A percentile compares a stretch with the other conserved stretches of the same genome.
phyloP scores from a whole-genome alignment of 1,284 basidiomycete genomes.

The Cryptococcus sp. region DNA sequence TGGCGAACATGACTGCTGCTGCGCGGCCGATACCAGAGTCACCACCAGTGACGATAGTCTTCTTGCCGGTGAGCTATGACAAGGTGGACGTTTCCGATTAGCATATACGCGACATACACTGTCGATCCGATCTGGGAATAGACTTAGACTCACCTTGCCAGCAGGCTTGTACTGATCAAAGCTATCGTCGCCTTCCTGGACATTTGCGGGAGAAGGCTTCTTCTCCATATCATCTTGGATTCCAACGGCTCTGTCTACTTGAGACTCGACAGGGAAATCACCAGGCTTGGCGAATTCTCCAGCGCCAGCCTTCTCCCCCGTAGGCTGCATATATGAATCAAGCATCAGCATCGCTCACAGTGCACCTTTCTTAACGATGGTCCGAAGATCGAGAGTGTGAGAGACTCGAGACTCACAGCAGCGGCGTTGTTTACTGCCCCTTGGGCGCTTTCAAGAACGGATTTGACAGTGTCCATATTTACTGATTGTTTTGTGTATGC shows the following conservation, averaged over 20 bases:
- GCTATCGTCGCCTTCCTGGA: constrained; percentile 50
- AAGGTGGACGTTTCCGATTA: not conserved
- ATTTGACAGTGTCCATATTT: too few species aligned
- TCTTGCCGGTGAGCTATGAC: constrained; percentile 51
- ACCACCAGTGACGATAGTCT: constrained; percentile 53
- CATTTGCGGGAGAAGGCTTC: constrained; percentile 36
- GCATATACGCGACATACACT: not conserved
- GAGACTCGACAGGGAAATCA: constrained; percentile 41
- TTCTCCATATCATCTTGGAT: constrained; percentile 45
- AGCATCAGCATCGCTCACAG: too few species aligned
- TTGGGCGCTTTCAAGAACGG: too few species aligned
- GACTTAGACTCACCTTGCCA: constrained; percentile 28
- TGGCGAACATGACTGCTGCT: constrained; percentile 63
- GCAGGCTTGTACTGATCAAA: constrained; percentile 53
- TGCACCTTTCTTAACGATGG: too few species aligned
- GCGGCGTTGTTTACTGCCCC: not conserved
- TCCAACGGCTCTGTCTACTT: constrained; percentile 40
- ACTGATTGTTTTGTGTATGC: too few species aligned
- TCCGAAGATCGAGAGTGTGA: constrained; percentile 1
- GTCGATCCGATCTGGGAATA: too few species aligned
- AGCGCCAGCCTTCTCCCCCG: constrained; percentile 12
- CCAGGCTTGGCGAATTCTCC: constrained; percentile 41
- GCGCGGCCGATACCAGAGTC: constrained; percentile 63
- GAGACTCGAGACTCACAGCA: not conserved
- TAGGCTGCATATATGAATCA: constrained; percentile 3